Evolutionary conservation across 306 rosid species (phyloP).

Genomic region (Sicyos edulis): DNA sequence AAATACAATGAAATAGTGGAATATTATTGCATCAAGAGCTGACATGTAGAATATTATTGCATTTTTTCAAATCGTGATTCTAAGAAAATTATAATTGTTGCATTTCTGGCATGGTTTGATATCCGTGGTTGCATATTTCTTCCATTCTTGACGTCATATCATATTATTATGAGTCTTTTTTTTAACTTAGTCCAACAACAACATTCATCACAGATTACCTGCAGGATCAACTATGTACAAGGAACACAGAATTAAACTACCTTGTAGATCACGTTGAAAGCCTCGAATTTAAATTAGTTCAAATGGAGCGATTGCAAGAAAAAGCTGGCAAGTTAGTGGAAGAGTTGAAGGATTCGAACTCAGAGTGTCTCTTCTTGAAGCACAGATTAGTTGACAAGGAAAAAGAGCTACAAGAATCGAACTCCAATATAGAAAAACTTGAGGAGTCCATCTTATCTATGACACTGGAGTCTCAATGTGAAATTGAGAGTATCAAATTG

Average conservation of each 20-base stretch:
- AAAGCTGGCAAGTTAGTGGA: constrained; percentile 50
- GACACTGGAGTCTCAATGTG: constrained; percentile 80
- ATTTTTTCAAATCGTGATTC: not conserved
- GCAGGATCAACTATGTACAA: constrained; percentile 66
- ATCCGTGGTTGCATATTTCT: not conserved
- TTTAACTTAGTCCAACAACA: constrained; percentile 25
- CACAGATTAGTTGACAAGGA: constrained; percentile 55
- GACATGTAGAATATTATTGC: not conserved
- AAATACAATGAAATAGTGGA: not conserved
- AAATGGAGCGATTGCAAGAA: constrained; percentile 42
- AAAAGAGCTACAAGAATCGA: constrained; percentile 47
- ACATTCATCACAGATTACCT: constrained; percentile 63
- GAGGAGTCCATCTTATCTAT: constrained; percentile 63
- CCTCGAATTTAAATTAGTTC: constrained; percentile 54
- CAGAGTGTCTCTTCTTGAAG: constrained; percentile 46
- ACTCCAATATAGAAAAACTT: constrained; percentile 49
- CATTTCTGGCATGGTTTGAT: constrained; percentile 21
- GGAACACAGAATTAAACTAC: constrained; percentile 48
- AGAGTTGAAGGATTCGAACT: constrained; percentile 46
- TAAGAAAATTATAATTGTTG: constrained; percentile 4
- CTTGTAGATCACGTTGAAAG: constrained; percentile 42
- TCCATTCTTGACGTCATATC: constrained; percentile 13
- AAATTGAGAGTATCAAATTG: constrained; percentile 80
- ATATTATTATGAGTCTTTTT: constrained; percentile 5
- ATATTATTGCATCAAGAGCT: not conserved